Conservation (phyloP, 2,329 filamentous ascomycete species). For the Fusarium multiceps region DNA sequence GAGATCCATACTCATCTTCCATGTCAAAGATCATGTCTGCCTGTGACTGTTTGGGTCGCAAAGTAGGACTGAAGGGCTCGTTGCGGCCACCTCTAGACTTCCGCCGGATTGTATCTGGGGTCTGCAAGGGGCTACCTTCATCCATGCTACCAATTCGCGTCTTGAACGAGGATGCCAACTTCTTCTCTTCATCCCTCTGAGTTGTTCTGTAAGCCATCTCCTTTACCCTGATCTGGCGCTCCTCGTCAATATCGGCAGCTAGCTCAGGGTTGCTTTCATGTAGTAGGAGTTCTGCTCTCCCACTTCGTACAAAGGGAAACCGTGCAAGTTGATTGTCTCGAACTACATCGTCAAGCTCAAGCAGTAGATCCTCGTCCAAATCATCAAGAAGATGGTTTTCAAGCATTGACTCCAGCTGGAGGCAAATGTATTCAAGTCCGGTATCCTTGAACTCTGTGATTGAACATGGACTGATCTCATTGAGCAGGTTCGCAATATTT, state of each 20-base stretch:
- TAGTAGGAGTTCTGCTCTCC: slow-evolving; percentile 73
- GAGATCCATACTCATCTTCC: slow-evolving; percentile 76
- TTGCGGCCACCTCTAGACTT: slow-evolving; percentile 62
- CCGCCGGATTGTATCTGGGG: slow-evolving; percentile 58
- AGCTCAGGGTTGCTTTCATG: slow-evolving; percentile 74
- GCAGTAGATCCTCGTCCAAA: slow-evolving; percentile 83
- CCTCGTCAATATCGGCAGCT: slow-evolving; percentile 73
- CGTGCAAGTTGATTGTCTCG: slow-evolving; percentile 83
- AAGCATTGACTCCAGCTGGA: slow-evolving; percentile 91
- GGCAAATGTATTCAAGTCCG: slow-evolving; percentile 88
- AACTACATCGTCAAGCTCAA: slow-evolving; percentile 83
- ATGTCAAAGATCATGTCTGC: slow-evolving; percentile 92
- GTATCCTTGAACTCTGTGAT: slow-evolving; percentile 88
- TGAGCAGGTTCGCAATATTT: slow-evolving; percentile 87
- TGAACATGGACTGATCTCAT: slow-evolving; percentile 85
- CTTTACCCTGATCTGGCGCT: slow-evolving; percentile 75
- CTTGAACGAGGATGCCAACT: slow-evolving; percentile 69
- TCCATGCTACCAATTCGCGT: slow-evolving; percentile 72
- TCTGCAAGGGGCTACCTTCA: slow-evolving; percentile 60
- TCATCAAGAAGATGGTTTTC: slow-evolving; percentile 89
- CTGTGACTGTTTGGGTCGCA: slow-evolving; percentile 75
- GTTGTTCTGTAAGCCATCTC: slow-evolving; percentile 77
- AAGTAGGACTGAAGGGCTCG: slow-evolving; percentile 71
- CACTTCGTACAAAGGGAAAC: slow-evolving; percentile 81
- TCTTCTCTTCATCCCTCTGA: slow-evolving; percentile 73